Evolutionary conservation across 2,329 filamentous ascomycete genomes (phyloP).

Genomic region (Trichophyton mentagrophytes): DNA sequence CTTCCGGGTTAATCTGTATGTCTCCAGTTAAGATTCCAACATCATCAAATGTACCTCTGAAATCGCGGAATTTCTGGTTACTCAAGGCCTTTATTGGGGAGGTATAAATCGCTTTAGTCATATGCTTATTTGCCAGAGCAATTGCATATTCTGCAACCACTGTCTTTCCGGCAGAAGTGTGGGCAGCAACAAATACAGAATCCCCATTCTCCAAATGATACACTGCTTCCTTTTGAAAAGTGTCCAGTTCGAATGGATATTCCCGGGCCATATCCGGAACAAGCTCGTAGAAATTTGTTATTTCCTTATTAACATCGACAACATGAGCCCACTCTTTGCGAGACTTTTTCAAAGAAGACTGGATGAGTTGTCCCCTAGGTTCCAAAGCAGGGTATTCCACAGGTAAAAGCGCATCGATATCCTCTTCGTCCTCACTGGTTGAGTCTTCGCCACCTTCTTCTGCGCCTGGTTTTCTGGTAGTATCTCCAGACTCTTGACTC

Average conservation of each 20-base stretch:
- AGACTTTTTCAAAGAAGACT: constrained; percentile 58
- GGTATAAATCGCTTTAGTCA: constrained; percentile 99
- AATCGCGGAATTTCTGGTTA: constrained; percentile 97
- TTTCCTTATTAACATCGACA: constrained; percentile 86
- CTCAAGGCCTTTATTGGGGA: constrained; percentile 97
- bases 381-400: constrained; percentile 88
- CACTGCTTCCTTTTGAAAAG: constrained; percentile 95
- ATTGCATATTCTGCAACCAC: constrained; percentile 98
- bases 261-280: constrained; percentile 93
- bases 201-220: constrained; percentile 95
- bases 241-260: constrained; percentile 95
- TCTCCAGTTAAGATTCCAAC: constrained; percentile 95
- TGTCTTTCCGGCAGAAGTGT: constrained; percentile 95
- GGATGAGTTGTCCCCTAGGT: constrained; percentile 62
- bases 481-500: constrained; percentile 18
- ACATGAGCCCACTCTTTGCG: constrained; percentile 95
- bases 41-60: constrained; percentile 78
- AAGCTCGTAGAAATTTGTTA: constrained; percentile 84
- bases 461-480: constrained; percentile 11
- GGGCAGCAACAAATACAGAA: constrained; percentile 93
- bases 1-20: constrained; percentile 94
- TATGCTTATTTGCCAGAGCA: constrained; percentile 88
- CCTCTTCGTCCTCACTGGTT: constrained; percentile 28
- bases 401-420: constrained; percentile 76
- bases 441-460: constrained; percentile 19